Percentiles rank a stretch among this genome's conserved stretches.
Conservation (phyloP, 2,329 filamentous ascomycete genomes). For the Clarireedia homoeocarpa region DNA sequence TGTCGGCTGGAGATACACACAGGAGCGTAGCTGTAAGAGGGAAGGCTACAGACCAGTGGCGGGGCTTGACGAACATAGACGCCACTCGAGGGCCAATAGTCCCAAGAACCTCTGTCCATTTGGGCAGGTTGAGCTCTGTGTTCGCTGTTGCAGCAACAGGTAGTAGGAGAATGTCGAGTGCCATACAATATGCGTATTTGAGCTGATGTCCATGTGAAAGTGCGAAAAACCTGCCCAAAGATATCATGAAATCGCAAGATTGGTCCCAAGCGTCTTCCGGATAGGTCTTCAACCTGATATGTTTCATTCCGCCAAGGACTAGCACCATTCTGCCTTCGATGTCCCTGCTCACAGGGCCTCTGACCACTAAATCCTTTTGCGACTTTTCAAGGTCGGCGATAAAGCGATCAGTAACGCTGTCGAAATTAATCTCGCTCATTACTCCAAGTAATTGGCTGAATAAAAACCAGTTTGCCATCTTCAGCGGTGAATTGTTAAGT, state of each 20-base stretch:
- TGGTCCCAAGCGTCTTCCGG: conserved; percentile 72
- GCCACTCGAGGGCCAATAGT: conserved; percentile 70
- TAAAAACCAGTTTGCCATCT: conserved; percentile 91
- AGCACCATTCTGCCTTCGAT: conserved; percentile 78
- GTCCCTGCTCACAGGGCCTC: conserved; percentile 59
- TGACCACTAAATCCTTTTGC: conserved; percentile 66
- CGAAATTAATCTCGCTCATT: conserved; percentile 90
- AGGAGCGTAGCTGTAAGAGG: conserved; percentile 80
- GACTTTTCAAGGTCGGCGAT: conserved; percentile 70
- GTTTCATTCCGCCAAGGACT: conserved; percentile 84
- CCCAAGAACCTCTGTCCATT: conserved; percentile 80
- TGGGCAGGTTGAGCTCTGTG: conserved; percentile 69
- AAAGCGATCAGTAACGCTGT: conserved; percentile 75
- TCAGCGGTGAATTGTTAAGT: conserved; percentile 67
- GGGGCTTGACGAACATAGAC: conserved; percentile 83
- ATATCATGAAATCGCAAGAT: conserved; percentile 82
- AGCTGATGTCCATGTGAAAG: conserved; percentile 81
- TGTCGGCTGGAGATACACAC: conserved; percentile 79
- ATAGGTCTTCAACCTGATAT: conserved; percentile 68
- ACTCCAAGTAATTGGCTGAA: conserved; percentile 90
- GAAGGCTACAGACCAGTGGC: conserved; percentile 85
- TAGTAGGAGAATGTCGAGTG: conserved; percentile 78
- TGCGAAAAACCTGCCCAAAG: conserved; percentile 73
- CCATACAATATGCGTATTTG: conserved; percentile 90
- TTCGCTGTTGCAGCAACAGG: conserved; percentile 77